Conservation (phyloP, 176 grass and related monocot genomes). For the Dendrocalamus sinicus region DNA sequence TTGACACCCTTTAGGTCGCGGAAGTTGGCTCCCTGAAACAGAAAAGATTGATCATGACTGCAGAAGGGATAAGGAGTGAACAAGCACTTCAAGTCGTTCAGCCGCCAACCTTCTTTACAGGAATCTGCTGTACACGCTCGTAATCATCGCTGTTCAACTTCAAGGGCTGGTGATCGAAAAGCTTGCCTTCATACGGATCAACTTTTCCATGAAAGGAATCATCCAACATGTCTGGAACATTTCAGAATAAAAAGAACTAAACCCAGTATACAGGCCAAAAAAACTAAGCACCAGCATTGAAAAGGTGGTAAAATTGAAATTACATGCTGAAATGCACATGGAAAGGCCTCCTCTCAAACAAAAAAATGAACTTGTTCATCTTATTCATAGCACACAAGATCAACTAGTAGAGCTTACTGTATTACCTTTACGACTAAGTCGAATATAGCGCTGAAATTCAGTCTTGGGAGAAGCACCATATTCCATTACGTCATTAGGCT, state of each 20-base stretch:
- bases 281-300: neutral
- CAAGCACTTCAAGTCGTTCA: neutral
- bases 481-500: slow-evolving; percentile 58
- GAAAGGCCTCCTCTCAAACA: neutral
- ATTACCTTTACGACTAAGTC: slow-evolving; percentile 60
- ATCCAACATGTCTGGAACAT: slow-evolving; percentile 63
- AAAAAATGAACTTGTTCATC: neutral
- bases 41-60: neutral
- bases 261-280: neutral
- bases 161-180: slow-evolving; percentile 76
- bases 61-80: neutral
- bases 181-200: slow-evolving; percentile 43
- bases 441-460: slow-evolving; percentile 78
- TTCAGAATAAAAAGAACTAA: neutral
- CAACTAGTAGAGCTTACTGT: neutral
- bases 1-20: slow-evolving; percentile 67
- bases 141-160: slow-evolving; percentile 68
- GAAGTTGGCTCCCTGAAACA: slow-evolving; percentile 79
- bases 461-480: slow-evolving; percentile 48
- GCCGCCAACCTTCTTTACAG: slow-evolving; percentile 59
- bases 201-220: slow-evolving; percentile 39
- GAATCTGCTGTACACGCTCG: slow-evolving; percentile 63
- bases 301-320: neutral
- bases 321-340: neutral
- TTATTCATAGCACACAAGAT: neutral